phyloP scores from a whole-genome alignment of 108 stramenopile species.

The Cyclotella sp. region DNA sequence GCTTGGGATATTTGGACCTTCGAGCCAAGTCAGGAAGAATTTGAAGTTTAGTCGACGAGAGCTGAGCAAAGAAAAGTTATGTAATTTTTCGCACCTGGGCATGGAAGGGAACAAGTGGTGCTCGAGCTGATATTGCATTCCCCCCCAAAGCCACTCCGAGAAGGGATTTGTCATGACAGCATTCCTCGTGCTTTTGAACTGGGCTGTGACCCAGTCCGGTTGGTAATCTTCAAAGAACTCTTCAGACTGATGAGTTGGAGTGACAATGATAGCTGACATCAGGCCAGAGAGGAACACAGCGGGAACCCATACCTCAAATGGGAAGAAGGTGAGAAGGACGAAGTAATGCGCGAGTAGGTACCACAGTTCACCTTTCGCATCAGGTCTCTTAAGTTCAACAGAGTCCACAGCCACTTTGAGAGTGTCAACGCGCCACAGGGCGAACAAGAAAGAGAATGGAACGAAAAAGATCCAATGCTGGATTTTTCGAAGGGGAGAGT shows the following conservation, averaged over 20 bases:
- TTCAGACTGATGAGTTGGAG: constrained; percentile 93
- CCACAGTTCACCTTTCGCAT: constrained; percentile 77
- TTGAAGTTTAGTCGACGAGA: constrained; percentile 31
- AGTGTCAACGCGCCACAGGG: constrained; percentile 90
- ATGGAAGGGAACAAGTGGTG: constrained; percentile 97
- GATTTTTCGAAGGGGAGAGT: constrained; percentile 89
- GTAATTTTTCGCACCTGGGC: constrained; percentile 53
- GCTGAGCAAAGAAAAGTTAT: background rate
- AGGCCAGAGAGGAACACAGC: constrained; percentile 89
- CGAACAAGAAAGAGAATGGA: constrained; percentile 87
- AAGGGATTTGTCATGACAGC: constrained; percentile 89
- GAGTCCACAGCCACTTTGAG: constrained; percentile 79
- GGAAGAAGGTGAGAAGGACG: constrained; percentile 75
- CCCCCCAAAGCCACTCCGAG: constrained; percentile 93
- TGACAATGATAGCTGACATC: constrained; percentile 92
- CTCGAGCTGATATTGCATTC: constrained; percentile 96
- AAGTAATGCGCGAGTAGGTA: constrained; percentile 82
- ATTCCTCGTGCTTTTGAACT: constrained; percentile 91
- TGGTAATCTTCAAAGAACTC: constrained; percentile 89
- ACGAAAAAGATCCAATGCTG: constrained; percentile 88
- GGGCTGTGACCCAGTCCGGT: constrained; percentile 89
- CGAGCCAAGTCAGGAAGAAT: constrained; percentile 23
- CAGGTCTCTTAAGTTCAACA: constrained; percentile 70
- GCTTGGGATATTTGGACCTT: constrained; percentile 78
- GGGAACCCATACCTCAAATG: constrained; percentile 78